Evolutionary conservation across 805 yeast species (phyloP).

Genomic region (Saturnispora halmiae): DNA sequence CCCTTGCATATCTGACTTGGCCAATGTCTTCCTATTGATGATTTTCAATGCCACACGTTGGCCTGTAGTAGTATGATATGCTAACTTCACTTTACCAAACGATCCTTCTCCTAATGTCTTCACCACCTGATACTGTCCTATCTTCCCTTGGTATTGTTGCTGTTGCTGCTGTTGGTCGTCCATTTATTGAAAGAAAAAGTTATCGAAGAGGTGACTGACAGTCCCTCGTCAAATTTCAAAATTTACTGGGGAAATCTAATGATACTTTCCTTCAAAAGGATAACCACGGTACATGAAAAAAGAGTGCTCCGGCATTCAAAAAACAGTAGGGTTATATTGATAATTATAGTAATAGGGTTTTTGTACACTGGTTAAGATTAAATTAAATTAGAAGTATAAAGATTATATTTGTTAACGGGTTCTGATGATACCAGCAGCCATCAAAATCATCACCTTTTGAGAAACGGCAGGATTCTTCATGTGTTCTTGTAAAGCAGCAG

Average conservation of each 20-base stretch:
- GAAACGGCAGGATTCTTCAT: constrained; percentile 93
- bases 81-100: constrained; percentile 90
- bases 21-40: constrained; percentile 83
- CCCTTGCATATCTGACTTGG: constrained; percentile 96
- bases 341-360: too few relatives aligned
- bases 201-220: too few relatives aligned
- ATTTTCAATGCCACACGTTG: constrained; percentile 89
- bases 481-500: constrained; percentile 95
- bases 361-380: not conserved
- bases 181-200: too few relatives aligned
- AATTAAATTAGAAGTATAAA: not conserved
- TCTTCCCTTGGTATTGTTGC: constrained; percentile 31
- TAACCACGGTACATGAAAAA: not conserved
- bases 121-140: constrained; percentile 89
- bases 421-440: constrained; percentile 95
- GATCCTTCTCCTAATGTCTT: constrained; percentile 95
- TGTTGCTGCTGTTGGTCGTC: constrained; percentile 3
- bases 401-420: constrained; percentile 36
- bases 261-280: not conserved
- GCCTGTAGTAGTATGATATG: constrained; percentile 83
- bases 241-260: too few relatives aligned
- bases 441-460: constrained; percentile 77
- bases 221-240: too few relatives aligned
- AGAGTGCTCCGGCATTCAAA: too few relatives aligned
- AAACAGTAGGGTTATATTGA: too few relatives aligned